Conservation (phyloP, 805 yeast species). For the Cyberlindnera samutprakarnensis region DNA sequence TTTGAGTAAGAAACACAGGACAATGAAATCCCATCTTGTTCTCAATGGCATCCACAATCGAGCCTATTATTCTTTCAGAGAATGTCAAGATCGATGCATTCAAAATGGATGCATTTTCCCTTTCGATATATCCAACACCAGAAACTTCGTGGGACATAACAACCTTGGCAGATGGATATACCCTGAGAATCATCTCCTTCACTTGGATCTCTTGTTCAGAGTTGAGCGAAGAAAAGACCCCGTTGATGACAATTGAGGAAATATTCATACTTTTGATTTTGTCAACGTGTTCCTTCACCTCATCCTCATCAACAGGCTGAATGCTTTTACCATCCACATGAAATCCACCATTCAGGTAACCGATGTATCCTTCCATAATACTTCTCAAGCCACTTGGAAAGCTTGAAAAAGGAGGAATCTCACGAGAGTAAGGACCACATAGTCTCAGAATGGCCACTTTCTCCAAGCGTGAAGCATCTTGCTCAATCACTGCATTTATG, state of each 20-base stretch:
- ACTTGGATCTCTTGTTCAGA: constrained; percentile 29
- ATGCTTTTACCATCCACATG: constrained; percentile 35
- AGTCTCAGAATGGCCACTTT: constrained; percentile 37
- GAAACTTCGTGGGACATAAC: constrained; percentile 34
- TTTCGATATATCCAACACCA: constrained; percentile 36
- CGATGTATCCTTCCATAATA: constrained; percentile 29
- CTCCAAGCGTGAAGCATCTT: constrained; percentile 32
- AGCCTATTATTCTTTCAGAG: constrained; percentile 33
- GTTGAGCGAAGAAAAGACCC: constrained; percentile 32
- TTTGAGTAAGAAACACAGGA: constrained; percentile 37
- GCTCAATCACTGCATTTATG: constrained; percentile 41
- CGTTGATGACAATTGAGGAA: constrained; percentile 31
- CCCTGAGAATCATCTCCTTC: constrained; percentile 24
- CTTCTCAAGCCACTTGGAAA: constrained; percentile 31
- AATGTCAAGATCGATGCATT: constrained; percentile 37
- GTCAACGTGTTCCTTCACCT: constrained; percentile 21
- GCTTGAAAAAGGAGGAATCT: constrained; percentile 34
- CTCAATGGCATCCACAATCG: constrained; percentile 31
- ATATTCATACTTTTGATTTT: constrained; percentile 27
- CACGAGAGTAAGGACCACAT: constrained; percentile 33
- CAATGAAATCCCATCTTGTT: constrained; percentile 27
- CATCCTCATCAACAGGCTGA: constrained; percentile 25
- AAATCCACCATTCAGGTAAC: constrained; percentile 31
- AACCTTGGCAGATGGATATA: constrained; percentile 28
- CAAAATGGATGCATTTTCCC: constrained; percentile 41